phyloP scores from a whole-genome alignment of 1,139 yeast genomes.

The Chernovozyma aurita region DNA sequence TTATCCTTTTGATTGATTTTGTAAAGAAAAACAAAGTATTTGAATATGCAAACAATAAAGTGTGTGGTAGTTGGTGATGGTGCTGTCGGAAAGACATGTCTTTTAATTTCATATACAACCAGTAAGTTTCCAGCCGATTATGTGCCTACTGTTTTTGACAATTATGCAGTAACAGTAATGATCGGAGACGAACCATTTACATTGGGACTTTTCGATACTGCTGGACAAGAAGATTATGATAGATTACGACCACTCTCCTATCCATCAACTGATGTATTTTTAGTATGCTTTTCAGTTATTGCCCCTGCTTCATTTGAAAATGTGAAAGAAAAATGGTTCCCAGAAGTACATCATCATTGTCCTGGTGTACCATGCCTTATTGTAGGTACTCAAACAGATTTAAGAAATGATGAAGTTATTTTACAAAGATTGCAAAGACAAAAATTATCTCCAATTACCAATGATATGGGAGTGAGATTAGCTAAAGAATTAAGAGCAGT shows the following conservation, averaged over 20 bases:
- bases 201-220: slow-evolving; percentile 93
- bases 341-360: slow-evolving; percentile 96
- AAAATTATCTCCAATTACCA: slow-evolving; percentile 79
- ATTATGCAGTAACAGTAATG: slow-evolving; percentile 97
- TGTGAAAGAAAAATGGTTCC: slow-evolving; percentile 97
- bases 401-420: slow-evolving; percentile 89
- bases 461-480: slow-evolving; percentile 85
- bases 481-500: slow-evolving; percentile 94
- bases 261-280: slow-evolving; percentile 94
- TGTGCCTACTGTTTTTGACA: slow-evolving; percentile 90
- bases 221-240: slow-evolving; percentile 99
- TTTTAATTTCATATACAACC: slow-evolving; percentile 85
- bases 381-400: slow-evolving; percentile 94
- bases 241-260: slow-evolving; percentile 93
- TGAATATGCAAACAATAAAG: slow-evolving; percentile 75
- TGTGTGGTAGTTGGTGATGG: slow-evolving; percentile 98
- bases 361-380: slow-evolving; percentile 96
- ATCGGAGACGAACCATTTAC: slow-evolving; percentile 98
- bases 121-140: slow-evolving; percentile 85
- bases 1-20: too few species aligned
- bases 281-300: slow-evolving; percentile 91
- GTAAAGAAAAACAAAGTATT: too few species aligned
- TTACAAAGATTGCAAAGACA: slow-evolving; percentile 87
- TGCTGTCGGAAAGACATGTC: slow-evolving; percentile 94
- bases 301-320: slow-evolving; percentile 98